Evolutionary conservation across 441 rosid genomes (phyloP), one percentile per base, ranked within the genome.

Genomic region (Gossypium aridum): DNA sequence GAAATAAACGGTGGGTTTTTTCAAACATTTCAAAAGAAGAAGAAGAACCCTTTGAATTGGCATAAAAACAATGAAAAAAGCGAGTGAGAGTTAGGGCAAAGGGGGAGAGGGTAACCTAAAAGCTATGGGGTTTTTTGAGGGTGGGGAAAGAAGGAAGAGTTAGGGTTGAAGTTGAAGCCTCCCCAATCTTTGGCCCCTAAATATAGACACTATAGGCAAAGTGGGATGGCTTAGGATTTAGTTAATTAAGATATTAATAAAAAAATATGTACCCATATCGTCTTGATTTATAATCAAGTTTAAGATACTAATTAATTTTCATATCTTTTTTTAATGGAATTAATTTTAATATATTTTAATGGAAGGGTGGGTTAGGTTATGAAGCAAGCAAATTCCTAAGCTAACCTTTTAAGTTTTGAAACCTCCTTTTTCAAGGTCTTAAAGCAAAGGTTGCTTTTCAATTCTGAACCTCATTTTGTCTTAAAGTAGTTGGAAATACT

Each of bases 391-490:
- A 84, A 84, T 89, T 87, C 87, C 91, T 75, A 88, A 78, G 89
- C 83, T 70, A 80, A 75, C 80, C 84, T 79, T 37, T 8, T 39
- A 39, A 47, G 62, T 80, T 76, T 83, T 84, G 87, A 85, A 82
- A 83, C 74, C 81, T 81, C 87, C 81, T 80, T 87, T 28, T 85
- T 88, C 90, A 82, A 82, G 83, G 87, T 84, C 87, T 77, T 83
- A 89, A 88, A 87, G 91, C 88, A 86, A 77, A 79, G 60, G 72
- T 84, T 87, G 85, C 87, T 87, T 87, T 90, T 84, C 86, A 74
- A 53, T 85, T 88, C 94, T 88, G 92, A 86, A 77, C 73, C 83
- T 81, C 81, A 63, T 75, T 87, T 90, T 90, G 92, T 90, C 92
- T 79, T 61, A 37, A 72, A 78, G 86, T 81, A 87, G 85, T 89